Base-by-base conservation (phyloP, 2,329 filamentous ascomycete genomes). In the Purpureocillium lavendulum region DNA sequence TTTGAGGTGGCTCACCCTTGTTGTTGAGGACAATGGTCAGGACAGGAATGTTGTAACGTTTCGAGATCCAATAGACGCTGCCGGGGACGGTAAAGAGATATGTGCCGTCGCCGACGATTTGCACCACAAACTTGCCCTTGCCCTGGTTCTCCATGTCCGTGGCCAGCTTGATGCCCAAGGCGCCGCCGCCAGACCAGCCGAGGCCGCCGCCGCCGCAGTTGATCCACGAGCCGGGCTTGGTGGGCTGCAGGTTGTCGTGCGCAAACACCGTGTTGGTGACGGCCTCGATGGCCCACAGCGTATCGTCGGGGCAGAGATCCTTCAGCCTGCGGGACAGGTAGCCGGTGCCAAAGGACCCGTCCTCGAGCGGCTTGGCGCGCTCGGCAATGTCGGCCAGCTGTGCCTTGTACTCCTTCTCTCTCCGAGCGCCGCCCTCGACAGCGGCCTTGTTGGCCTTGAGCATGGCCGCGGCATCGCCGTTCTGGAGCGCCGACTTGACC, bases 161-260 rank as follows among this genome's bases (percentile, higher is more conserved):
- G 0, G 83, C 86, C 7, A 90, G 71, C 56, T 89, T 88, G 53
- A 89, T 80, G 2, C 85, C 86, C 3, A 90, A 59, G 0, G 82
- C 81, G 38, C 67, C 85, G 12, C 86, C 85, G 12, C 84, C 85
- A 10, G 79, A 84, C 85, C 85, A 90, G 2, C 85, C 85, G 0
- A 90, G 75, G 2, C 86, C 86, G 12, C 84, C 85, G 1, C 82
- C 85, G 2, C 85, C 85, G 54, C 84, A 89, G 57, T 88, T 89
- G 52, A 90, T 77, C 82, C 82, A 88, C 0, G 77, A 79, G 0
- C 84, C 83, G 0, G 85, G 84, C 0, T 77, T 53, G 0, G 71
- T 79, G 3, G 78, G 72, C 50, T 80, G 78, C 7, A 92, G 63
- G 47, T 88, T 84, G 48, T 92, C 83, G 18, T 77, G 71, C 1